phyloP scores from a whole-genome alignment of 2,329 filamentous ascomycete genomes.

The Pseudogymnoascus sp. region DNA sequence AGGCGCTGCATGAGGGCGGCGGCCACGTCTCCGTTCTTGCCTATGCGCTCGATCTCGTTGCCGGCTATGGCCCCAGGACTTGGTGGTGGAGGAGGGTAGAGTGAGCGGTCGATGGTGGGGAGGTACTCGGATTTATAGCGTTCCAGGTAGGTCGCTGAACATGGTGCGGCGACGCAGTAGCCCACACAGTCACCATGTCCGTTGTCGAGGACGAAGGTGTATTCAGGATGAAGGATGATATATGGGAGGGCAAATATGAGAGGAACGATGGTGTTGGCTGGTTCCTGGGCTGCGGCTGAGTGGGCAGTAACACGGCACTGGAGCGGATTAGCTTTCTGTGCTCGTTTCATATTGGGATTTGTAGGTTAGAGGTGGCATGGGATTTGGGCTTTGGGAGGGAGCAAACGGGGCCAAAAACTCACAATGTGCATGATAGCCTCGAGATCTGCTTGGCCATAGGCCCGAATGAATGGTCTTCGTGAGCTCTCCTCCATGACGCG shows the following conservation, averaged over 20 bases:
- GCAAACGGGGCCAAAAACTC: not conserved
- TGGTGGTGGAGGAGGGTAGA: conserved; percentile 1
- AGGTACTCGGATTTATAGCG: conserved; percentile 6
- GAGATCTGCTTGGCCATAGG: not conserved
- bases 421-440: conserved; percentile 8
- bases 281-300: not conserved
- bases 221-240: conserved; percentile 2
- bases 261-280: conserved; percentile 12
- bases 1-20: not conserved
- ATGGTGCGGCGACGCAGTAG: not conserved
- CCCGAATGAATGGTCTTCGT: conserved; percentile 3
- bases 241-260: conserved; percentile 12
- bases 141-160: conserved; percentile 2
- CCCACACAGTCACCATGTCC: not conserved
- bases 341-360: not conserved
- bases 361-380: not conserved
- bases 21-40: not conserved
- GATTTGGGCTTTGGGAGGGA: not conserved
- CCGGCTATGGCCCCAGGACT: not conserved
- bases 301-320: conserved; percentile 10
- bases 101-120: not conserved
- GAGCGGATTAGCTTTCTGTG: not conserved
- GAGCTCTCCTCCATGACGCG: conserved; percentile 5
- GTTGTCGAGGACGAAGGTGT: conserved; percentile 5
- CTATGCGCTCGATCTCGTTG: conserved; percentile 6